A percentile compares a stretch with the other conserved stretches of the same genome.
Conservation (phyloP, 2,329 filamentous ascomycete genomes). For the Didymella lethalis region DNA sequence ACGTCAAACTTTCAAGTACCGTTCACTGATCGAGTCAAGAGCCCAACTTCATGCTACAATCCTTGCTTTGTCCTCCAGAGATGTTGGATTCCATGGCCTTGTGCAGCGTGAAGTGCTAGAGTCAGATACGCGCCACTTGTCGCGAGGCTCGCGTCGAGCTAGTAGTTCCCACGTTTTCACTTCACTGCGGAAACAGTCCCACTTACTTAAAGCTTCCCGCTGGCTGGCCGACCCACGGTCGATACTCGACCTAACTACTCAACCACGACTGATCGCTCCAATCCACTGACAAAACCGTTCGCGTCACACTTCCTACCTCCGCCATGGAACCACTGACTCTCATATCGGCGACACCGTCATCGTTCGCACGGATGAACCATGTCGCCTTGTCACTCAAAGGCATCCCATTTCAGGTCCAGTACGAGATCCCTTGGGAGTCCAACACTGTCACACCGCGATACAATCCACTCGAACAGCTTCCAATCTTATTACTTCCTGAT, state of each 20-base stretch:
- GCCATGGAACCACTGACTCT: conserved; percentile 21
- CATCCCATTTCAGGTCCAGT: conserved; percentile 52
- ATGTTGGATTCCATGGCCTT: not conserved
- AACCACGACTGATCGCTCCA: not conserved
- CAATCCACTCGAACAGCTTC: conserved; percentile 54
- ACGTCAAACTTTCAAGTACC: not conserved
- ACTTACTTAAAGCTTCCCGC: not conserved
- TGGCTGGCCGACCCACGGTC: not conserved
- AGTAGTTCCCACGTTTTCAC: not conserved
- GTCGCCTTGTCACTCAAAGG: conserved; percentile 51
- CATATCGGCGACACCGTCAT: conserved; percentile 49
- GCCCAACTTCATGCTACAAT: not conserved
- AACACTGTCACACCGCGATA: conserved; percentile 50
- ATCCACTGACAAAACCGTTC: not conserved
- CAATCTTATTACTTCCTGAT: conserved; percentile 45
- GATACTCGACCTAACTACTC: not conserved
- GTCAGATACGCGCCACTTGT: not conserved
- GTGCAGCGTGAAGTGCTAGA: not conserved
- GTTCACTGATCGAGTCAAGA: not conserved
- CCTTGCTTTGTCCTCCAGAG: not conserved
- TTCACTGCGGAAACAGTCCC: not conserved
- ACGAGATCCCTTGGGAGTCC: conserved; percentile 55
- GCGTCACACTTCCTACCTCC: not conserved
- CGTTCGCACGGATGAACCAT: conserved; percentile 54
- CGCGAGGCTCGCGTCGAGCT: not conserved